Percentiles rank a stretch among this genome's conserved stretches.
Evolutionary conservation across 768 basidiomycete species (phyloP).

Genomic region (Paxillus rubicundulus): DNA sequence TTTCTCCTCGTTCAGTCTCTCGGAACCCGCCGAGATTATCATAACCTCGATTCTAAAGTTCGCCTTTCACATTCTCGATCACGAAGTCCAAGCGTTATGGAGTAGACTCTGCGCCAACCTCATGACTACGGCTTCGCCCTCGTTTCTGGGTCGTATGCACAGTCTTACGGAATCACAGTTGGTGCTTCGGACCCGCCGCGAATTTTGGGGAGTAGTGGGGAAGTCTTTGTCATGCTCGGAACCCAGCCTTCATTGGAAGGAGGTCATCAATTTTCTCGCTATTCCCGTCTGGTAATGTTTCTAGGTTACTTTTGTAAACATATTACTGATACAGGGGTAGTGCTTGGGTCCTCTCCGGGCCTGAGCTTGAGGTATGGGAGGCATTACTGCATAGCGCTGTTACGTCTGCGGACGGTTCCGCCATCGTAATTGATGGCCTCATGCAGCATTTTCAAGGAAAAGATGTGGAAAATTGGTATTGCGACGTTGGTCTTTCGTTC

Average conservation of each 20-base stretch:
- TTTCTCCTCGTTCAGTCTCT: conserved; percentile 41
- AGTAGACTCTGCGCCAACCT: conserved; percentile 47
- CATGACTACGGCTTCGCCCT: conserved; percentile 40
- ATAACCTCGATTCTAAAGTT: conserved; percentile 45
- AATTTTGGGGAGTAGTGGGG: conserved; percentile 49
- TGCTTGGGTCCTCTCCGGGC: conserved; percentile 42
- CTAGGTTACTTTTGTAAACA: background rate
- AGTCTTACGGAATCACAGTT: conserved; percentile 24
- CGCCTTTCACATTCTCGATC: conserved; percentile 40
- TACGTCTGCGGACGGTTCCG: conserved; percentile 10
- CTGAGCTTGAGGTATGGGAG: conserved; percentile 45
- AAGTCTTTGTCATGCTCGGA: conserved; percentile 28
- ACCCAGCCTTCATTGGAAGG: conserved; percentile 35
- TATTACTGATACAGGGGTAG: conserved; percentile 28
- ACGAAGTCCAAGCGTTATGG: conserved; percentile 44
- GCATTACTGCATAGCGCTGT: conserved; percentile 34
- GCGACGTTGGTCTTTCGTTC: background rate
- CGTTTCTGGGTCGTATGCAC: conserved; percentile 36
- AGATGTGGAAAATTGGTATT: conserved; percentile 23
- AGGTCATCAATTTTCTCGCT: conserved; percentile 42
- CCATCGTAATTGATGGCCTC: conserved; percentile 14
- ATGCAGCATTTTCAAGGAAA: conserved; percentile 12
- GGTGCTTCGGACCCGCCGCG: conserved; percentile 27
- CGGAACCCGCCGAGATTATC: conserved; percentile 44
- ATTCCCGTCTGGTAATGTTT: conserved; percentile 47